These are phyloP conservation scores for Schizonepeta tenuifolia DNA, from an alignment of 257 asterid genomes.

Conservation along the genomic window DNA sequence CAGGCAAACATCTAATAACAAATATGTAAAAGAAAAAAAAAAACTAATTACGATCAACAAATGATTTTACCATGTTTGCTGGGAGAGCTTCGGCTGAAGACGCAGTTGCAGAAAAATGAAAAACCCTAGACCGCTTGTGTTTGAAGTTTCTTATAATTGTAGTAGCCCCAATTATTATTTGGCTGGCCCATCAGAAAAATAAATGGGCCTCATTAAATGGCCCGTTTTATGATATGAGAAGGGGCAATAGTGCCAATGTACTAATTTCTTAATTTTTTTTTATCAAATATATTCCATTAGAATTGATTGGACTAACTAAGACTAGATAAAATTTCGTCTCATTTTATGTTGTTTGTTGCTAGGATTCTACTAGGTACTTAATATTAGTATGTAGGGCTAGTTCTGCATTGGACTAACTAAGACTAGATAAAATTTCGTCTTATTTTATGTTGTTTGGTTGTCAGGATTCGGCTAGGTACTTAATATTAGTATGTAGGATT, in stretches of 20 bases:
- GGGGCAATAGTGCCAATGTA: background rate
- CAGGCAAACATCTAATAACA: background rate
- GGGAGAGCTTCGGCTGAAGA: constrained; percentile 14
- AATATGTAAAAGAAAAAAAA: background rate
- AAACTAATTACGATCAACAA: background rate
- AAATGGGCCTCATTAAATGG: background rate
- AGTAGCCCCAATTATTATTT: background rate
- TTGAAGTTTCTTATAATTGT: background rate
- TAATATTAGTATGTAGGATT: no score
- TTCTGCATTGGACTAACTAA: no score
- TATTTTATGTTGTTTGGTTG: no score
- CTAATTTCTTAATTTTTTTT: no score
- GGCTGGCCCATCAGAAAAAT: background rate
- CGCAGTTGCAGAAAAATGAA: background rate
- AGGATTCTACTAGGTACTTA: no score
- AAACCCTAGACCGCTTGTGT: constrained; percentile 12
- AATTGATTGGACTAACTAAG: no score
- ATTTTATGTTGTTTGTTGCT: no score
- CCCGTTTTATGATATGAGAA: background rate
- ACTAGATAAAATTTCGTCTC: no score
- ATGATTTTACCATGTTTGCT: constrained; percentile 27
- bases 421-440: no score
- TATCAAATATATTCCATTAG: no score
- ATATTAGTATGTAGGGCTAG: no score
- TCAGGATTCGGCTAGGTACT: no score